Conservation (phyloP, 306 rosid species). For the Glycyrrhiza uralensis region DNA sequence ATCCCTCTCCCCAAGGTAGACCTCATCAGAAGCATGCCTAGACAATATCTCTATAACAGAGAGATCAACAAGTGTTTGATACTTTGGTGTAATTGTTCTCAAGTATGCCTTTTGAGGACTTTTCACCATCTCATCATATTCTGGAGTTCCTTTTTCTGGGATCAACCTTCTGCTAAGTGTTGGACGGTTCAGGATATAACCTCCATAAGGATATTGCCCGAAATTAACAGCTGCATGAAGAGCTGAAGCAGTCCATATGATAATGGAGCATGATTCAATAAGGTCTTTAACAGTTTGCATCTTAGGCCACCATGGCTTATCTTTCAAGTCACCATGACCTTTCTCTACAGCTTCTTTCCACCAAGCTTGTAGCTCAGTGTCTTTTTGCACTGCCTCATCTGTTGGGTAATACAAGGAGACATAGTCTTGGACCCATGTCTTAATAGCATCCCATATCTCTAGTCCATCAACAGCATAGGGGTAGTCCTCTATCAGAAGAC, state of each 20-base stretch:
- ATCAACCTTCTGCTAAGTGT: slow-evolving; percentile 52
- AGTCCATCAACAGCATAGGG: slow-evolving; percentile 65
- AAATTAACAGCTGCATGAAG: slow-evolving; percentile 71
- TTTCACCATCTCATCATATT: slow-evolving; percentile 51
- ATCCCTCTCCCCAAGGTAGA: slow-evolving; percentile 52
- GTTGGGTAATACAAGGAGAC: slow-evolving; percentile 43
- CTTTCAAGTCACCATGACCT: slow-evolving; percentile 64
- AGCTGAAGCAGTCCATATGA: slow-evolving; percentile 73
- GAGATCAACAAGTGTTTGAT: slow-evolving; percentile 48
- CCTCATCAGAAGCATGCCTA: slow-evolving; percentile 61
- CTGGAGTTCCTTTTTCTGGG: slow-evolving; percentile 50
- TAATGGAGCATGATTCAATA: slow-evolving; percentile 37
- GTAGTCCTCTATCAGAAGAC: slow-evolving; percentile 58
- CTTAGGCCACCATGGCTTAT: slow-evolving; percentile 66
- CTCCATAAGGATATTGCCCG: slow-evolving; percentile 77
- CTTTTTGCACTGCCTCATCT: slow-evolving; percentile 36
- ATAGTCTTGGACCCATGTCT: slow-evolving; percentile 55
- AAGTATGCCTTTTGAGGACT: slow-evolving; percentile 43
- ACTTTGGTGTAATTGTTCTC: slow-evolving; percentile 63
- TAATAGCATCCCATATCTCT: slow-evolving; percentile 64
- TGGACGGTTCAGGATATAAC: slow-evolving; percentile 64
- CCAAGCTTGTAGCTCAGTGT: slow-evolving; percentile 61
- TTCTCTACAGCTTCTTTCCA: slow-evolving; percentile 60
- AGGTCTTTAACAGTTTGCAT: slow-evolving; percentile 44
- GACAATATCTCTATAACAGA: slow-evolving; percentile 69